phyloP scores from a whole-genome alignment of 495 filamentous ascomycete genomes.

The Lepidopterella palustris region DNA sequence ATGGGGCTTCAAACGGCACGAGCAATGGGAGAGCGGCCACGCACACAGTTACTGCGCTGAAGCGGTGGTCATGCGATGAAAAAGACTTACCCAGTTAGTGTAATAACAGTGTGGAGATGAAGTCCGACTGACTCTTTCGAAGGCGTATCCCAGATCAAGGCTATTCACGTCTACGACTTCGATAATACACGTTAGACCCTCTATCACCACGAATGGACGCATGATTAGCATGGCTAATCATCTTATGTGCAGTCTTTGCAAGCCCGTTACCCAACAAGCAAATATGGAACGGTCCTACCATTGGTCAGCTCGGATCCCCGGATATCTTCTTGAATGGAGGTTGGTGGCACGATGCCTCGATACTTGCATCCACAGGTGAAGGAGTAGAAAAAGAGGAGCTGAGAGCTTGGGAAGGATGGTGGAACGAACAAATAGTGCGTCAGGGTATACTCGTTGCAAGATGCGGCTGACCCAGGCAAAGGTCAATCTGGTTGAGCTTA shows the following conservation, averaged over 20 bases:
- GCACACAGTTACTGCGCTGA: conserved; percentile 65
- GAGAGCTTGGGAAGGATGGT: conserved; percentile 87
- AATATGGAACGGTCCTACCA: conserved; percentile 72
- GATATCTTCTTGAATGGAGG: conserved; percentile 78
- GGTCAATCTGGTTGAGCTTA: conserved; percentile 73
- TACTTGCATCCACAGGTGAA: conserved; percentile 80
- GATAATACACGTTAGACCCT: conserved; percentile 78
- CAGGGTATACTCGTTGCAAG: neutral
- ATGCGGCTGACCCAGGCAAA: conserved; percentile 22
- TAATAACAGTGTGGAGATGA: conserved; percentile 4
- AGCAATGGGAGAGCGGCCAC: neutral
- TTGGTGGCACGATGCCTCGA: conserved; percentile 92
- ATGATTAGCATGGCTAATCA: neutral
- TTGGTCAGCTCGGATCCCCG: conserved; percentile 65
- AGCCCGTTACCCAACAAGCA: conserved; percentile 84
- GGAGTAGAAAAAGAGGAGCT: conserved; percentile 77
- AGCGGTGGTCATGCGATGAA: conserved; percentile 72
- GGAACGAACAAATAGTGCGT: conserved; percentile 78
- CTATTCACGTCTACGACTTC: conserved; percentile 95
- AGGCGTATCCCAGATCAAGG: conserved; percentile 62
- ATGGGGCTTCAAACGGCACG: conserved; percentile 3
- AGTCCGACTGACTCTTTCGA: conserved; percentile 7
- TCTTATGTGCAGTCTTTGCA: conserved; percentile 62
- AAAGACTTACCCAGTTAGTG: conserved; percentile 61
- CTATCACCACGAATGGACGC: neutral